A percentile compares a stretch with the other conserved stretches of the same genome.
Evolutionary conservation across 257 asterid genomes (phyloP).

Genomic region (Primulina tabacum): DNA sequence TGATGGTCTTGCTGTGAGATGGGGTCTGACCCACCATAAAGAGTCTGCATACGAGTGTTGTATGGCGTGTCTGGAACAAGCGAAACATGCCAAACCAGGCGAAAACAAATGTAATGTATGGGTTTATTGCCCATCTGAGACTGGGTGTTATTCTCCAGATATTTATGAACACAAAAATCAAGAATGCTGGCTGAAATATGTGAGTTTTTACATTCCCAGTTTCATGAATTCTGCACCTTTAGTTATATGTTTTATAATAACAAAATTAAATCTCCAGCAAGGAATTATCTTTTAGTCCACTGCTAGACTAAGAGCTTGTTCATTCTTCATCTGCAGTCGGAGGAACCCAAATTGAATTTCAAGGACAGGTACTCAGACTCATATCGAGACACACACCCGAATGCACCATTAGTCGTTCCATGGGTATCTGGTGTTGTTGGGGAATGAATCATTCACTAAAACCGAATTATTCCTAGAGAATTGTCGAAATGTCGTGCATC

Average conservation of each 20-base stretch:
- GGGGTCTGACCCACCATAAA: slow-evolving; percentile 94
- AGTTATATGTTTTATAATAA: not conserved
- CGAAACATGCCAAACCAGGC: slow-evolving; percentile 60
- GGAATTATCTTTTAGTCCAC: not conserved
- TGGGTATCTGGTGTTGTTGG: slow-evolving; percentile 82
- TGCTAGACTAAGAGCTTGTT: slow-evolving; percentile 8
- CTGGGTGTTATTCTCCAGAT: slow-evolving; percentile 93
- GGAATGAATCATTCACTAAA: slow-evolving; percentile 21
- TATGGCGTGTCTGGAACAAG: slow-evolving; percentile 82
- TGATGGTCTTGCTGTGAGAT: slow-evolving; percentile 76
- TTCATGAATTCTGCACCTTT: not conserved
- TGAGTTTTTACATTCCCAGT: slow-evolving; percentile 31
- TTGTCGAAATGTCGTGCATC: no score
- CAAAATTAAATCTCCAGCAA: no score
- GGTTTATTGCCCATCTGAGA: slow-evolving; percentile 87
- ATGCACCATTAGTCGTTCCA: slow-evolving; percentile 73
- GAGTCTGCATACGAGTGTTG: slow-evolving; percentile 96
- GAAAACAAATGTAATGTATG: slow-evolving; percentile 69
- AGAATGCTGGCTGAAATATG: slow-evolving; percentile 97
- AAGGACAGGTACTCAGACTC: slow-evolving; percentile 72
- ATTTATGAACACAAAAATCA: slow-evolving; percentile 71
- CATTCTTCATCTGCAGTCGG: slow-evolving; percentile 54
- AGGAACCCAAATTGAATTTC: slow-evolving; percentile 59
- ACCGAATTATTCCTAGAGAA: no score
- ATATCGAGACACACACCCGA: slow-evolving; percentile 66